Conservation (phyloP, 1,139 yeast genomes). For the Diutina pseudorugosa region DNA sequence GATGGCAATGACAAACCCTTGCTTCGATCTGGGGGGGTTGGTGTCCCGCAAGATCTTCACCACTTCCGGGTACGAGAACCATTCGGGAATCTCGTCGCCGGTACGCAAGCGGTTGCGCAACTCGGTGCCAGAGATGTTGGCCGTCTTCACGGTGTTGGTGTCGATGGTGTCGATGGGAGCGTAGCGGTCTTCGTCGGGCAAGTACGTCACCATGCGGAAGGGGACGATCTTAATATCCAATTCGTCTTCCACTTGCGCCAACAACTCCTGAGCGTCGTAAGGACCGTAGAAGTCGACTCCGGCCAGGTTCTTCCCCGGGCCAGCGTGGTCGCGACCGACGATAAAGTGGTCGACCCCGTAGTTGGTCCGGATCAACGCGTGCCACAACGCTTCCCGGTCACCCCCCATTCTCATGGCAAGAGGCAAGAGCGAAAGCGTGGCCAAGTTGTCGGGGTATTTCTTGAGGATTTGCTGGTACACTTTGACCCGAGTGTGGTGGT, state of each 20-base stretch:
- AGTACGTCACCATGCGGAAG: conserved; percentile 91
- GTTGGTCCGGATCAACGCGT: conserved; percentile 91
- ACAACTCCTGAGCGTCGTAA: conserved; percentile 88
- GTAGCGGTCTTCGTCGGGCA: conserved; percentile 91
- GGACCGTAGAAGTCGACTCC: conserved; percentile 97
- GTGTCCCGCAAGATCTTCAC: conserved; percentile 83
- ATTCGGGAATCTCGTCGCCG: conserved; percentile 83
- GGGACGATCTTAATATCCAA: conserved; percentile 81
- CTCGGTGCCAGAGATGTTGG: conserved; percentile 92
- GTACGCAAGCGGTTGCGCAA: conserved; percentile 77
- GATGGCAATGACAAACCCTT: conserved; percentile 71
- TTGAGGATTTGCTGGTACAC: conserved; percentile 87
- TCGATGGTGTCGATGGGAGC: conserved; percentile 92
- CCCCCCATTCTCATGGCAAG: conserved; percentile 99
- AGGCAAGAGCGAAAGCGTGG: conserved; percentile 77
- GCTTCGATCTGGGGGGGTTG: conserved; percentile 82
- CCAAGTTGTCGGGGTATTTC: conserved; percentile 90
- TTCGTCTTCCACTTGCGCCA: conserved; percentile 63
- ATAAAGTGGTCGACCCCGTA: conserved; percentile 96
- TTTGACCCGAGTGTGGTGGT: conserved; percentile 93
- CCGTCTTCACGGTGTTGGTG: conserved; percentile 57
- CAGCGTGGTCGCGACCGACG: conserved; percentile 97
- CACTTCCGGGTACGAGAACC: conserved; percentile 97
- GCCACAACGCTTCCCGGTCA: conserved; percentile 98
- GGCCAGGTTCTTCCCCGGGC: conserved; percentile 88